Base-by-base conservation (phyloP, 768 basidiomycete species). In the Dendrothele bispora region DNA sequence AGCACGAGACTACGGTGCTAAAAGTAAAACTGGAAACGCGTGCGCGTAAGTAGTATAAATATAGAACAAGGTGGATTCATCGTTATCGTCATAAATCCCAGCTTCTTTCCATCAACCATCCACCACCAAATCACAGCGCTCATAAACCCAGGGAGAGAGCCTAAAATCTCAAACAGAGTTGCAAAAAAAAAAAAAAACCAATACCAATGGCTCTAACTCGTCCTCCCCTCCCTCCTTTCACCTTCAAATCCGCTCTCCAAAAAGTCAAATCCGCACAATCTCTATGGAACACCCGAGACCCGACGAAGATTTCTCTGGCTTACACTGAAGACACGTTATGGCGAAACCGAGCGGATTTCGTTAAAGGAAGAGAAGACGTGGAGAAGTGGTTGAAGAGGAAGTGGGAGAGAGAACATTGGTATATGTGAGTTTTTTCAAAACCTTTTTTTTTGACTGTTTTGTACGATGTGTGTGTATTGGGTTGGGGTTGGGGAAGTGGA, bases 311-410 rank as follows among this genome's bases (percentile, higher is more conserved):
- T 45, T 63, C 72, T 0, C 63, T 68, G 1, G 79, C 74, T 0
- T 82, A 82, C 61, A 80, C 80, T 0, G 63, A 69, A 25, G 73
- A 79, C 56, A 74, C 72, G 4, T 62, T 75, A 55, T 82, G 80
- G 82, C 64, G 82, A 20, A 83, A 83, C 62, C 67, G 82, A 27
- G 74, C 73, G 57, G 48, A 60, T 15, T 83, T 83, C 60, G 55
- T 76, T 50, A 47, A 51, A 27, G 80, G 80, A 0, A 64, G 66
- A 21, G 66, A 64, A 5, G 69, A 70, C 40, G 72, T 81, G 40
- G 67, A 71, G 48, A 50, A 57, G 37, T 80, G 81, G 63, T 55
- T 82, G 34, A 67, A 61, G 15, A 61, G 65, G 49, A 83, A 82
- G 54, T 83, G 80, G 80, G 55, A 61, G 32, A 70, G 65, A 48